A percentile compares a stretch with the other conserved stretches of the same genome.
Evolutionary conservation across 2,329 filamentous ascomycete species (phyloP).

Genomic region (Aspergillus fijiensis): DNA sequence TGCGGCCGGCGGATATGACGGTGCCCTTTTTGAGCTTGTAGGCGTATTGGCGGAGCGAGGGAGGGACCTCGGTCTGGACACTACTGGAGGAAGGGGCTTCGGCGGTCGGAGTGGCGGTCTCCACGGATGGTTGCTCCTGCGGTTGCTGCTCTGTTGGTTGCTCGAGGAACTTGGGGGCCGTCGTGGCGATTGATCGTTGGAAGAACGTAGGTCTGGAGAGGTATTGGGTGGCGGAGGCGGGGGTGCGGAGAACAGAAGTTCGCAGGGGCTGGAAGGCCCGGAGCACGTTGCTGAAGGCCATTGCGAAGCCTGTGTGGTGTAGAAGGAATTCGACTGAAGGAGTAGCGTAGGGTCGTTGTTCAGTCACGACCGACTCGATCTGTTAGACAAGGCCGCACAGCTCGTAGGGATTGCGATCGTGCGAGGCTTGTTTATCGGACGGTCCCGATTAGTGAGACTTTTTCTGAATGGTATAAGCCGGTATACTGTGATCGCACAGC

Average conservation of each 20-base stretch:
- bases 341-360: not conserved
- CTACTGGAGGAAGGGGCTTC: not conserved
- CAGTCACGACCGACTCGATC: not conserved
- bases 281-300: slow-evolving; percentile 32
- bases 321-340: not conserved
- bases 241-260: slow-evolving; percentile 27
- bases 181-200: slow-evolving; percentile 18
- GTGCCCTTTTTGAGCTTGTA: slow-evolving; percentile 39
- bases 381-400: not conserved
- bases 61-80: slow-evolving; percentile 18
- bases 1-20: slow-evolving; percentile 42
- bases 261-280: slow-evolving; percentile 35
- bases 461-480: not conserved
- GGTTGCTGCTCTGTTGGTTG: not conserved
- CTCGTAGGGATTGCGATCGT: not conserved
- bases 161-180: slow-evolving; percentile 15
- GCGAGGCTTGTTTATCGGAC: not conserved
- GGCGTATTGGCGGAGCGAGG: slow-evolving; percentile 38
- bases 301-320: slow-evolving; percentile 10
- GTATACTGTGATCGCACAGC: not conserved
- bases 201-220: slow-evolving; percentile 19
- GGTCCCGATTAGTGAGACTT: not conserved
- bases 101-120: not conserved
- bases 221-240: slow-evolving; percentile 19
- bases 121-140: slow-evolving; percentile 4